Percentiles rank a stretch among this genome's conserved stretches.
Evolutionary conservation across 169 alveolate species (phyloP).

Genomic region (Plasmodium gonderi): DNA sequence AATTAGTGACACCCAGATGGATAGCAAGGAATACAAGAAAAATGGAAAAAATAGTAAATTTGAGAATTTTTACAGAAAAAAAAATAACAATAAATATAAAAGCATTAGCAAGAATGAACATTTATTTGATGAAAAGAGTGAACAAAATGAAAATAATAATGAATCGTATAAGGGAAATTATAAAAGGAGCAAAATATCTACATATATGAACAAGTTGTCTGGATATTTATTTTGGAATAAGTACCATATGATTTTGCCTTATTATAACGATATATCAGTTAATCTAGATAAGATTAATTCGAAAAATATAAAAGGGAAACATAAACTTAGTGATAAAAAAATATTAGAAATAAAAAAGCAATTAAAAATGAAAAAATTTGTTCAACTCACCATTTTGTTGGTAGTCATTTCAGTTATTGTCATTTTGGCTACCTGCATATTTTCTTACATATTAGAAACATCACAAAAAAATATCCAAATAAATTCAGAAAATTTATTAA

Average conservation of each 20-base stretch:
- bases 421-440: conserved; percentile 22
- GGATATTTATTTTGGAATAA: conserved; percentile 35
- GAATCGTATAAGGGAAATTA: neutral
- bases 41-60: neutral
- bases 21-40: conserved; percentile 1
- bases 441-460: conserved; percentile 49
- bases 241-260: conserved; percentile 44
- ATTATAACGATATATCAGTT: conserved; percentile 10
- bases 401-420: conserved; percentile 17
- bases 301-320: neutral
- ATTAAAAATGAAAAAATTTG: conserved; percentile 8
- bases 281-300: conserved; percentile 7
- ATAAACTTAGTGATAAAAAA: conserved; percentile 35
- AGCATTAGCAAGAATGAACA: conserved; percentile 3
- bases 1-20: neutral
- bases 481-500: neutral
- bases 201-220: neutral
- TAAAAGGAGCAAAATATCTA: neutral
- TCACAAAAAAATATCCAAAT: conserved; percentile 32
- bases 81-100: conserved; percentile 36
- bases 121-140: conserved; percentile 10
- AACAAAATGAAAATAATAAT: neutral
- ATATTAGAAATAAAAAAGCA: conserved; percentile 48
- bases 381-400: conserved; percentile 25
- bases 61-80: conserved; percentile 37